Percentiles rank a stretch among this genome's conserved stretches.
phyloP scores from a whole-genome alignment of 148 eudicot genomes.

The Rhododendron vialii region DNA sequence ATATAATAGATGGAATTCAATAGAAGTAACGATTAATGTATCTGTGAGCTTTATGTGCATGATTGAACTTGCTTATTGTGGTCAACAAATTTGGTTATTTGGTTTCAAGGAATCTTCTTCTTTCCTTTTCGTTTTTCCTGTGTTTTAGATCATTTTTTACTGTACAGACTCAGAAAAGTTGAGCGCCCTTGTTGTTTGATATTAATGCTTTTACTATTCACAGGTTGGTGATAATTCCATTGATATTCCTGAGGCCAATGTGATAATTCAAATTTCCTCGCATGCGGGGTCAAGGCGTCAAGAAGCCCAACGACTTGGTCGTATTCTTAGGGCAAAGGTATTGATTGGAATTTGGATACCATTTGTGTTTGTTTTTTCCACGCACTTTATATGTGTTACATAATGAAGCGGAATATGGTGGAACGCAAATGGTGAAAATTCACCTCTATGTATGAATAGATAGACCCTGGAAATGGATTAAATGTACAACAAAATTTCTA shows the following conservation, averaged over 20 bases:
- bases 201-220: conserved; percentile 2
- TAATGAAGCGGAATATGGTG: background rate
- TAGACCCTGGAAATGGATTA: background rate
- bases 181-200: background rate
- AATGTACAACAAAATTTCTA: background rate
- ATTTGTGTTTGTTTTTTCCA: background rate
- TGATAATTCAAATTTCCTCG: conserved; percentile 93
- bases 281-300: conserved; percentile 99
- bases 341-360: background rate
- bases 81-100: background rate
- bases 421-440: background rate
- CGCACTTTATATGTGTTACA: background rate
- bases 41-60: background rate
- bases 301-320: conserved; percentile 99
- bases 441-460: background rate
- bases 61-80: background rate
- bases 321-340: conserved; percentile 99
- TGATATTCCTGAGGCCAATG: conserved; percentile 67
- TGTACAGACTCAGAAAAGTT: background rate
- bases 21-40: background rate
- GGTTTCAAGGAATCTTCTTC: background rate
- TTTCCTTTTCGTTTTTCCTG: background rate
- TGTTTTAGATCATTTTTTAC: background rate
- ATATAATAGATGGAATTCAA: background rate
- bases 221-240: conserved; percentile 62